Conservation (phyloP, 257 asterid genomes). For the Agastache rugosa region DNA sequence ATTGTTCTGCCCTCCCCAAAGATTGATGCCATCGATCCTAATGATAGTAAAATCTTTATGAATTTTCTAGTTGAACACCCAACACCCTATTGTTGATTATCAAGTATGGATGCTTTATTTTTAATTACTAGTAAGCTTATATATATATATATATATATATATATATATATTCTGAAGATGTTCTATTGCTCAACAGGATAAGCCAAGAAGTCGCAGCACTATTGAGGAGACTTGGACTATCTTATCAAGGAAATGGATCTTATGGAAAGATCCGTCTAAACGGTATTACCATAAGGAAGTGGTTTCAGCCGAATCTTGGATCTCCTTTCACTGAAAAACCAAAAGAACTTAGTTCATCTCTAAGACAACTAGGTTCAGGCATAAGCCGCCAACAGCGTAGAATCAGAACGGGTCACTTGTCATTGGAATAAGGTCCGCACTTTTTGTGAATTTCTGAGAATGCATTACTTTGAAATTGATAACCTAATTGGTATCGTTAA, state of each 20-base stretch:
- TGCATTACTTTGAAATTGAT: conserved; percentile 27
- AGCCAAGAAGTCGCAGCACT: conserved; percentile 80
- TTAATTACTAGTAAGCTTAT: conserved; percentile 20
- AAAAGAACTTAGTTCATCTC: conserved; percentile 48
- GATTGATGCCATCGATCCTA: conserved; percentile 11
- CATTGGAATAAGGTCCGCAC: conserved; percentile 53
- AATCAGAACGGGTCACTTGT: conserved; percentile 75
- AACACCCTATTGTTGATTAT: conserved; percentile 26
- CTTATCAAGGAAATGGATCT: conserved; percentile 84
- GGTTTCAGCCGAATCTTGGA: conserved; percentile 85
- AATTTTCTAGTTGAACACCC: conserved; percentile 1
- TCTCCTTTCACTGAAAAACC: conserved; percentile 56
- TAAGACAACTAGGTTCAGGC: conserved; percentile 65
- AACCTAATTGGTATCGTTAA: conserved; percentile 24
- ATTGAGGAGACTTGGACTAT: conserved; percentile 81
- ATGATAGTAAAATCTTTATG: conserved; percentile 12
- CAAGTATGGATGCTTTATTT: background rate
- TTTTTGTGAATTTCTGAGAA: conserved; percentile 33
- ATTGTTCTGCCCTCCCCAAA: conserved; percentile 3
- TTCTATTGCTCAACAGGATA: conserved; percentile 61
- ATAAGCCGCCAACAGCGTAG: conserved; percentile 74
- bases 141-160: too few species aligned
- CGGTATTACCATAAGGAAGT: conserved; percentile 71
- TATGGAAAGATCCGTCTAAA: conserved; percentile 80
- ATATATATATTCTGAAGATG: conserved; percentile 21